Evolutionary conservation across 495 filamentous ascomycete genomes (phyloP), one percentile per base, ranked within the genome.

Genomic region (Neurospora intermedia): DNA sequence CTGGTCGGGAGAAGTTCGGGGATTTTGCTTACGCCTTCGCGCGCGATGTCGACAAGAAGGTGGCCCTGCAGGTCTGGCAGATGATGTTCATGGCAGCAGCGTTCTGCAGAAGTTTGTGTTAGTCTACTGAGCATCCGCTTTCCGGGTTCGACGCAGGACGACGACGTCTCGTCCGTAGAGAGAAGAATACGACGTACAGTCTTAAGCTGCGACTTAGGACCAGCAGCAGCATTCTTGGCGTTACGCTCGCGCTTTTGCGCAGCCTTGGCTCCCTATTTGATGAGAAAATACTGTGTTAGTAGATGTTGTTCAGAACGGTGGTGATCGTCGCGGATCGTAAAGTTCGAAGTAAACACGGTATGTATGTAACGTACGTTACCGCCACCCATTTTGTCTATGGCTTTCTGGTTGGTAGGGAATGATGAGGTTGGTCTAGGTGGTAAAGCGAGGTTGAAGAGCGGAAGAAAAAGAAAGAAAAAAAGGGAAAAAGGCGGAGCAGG

Each of bases 231-330:
- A 69, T 87, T 84, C 79, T 87, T 86, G 54, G 77, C 78, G 73
- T 87, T 86, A 76, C 86, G 85, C 75, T 85, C 87, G 73, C 87
- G 87, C 85, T 88, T 88, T 77, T 86, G 85, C 78, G 83, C 82
- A 38, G 87, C 85, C 80, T 88, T 88, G 78, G 85, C 85, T 82
- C 87, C 87, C 87, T 88, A 72, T 38, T 31, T 45, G 40, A 13
- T 8, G 15, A 62, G 35, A 18, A 66, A 66, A 18, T 11, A 66
- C 54, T 18, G 54, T 62, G 27, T 66, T 66, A 66, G 15, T 18
- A 18, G 54, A 66, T 11, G 15, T 62, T 62, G 54, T 35, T 27
- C 54, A 66, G 54, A 27, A 66, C 35, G 15, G 27, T 66, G 54
- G 54, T 66, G 54, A 66, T 66, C 54, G 6, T 35, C 54, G 27